Percentiles rank a stretch among this genome's conserved stretches.
Evolutionary conservation across 2,329 filamentous ascomycete species (phyloP).

Genomic region (Scleromitrula shiraiana): DNA sequence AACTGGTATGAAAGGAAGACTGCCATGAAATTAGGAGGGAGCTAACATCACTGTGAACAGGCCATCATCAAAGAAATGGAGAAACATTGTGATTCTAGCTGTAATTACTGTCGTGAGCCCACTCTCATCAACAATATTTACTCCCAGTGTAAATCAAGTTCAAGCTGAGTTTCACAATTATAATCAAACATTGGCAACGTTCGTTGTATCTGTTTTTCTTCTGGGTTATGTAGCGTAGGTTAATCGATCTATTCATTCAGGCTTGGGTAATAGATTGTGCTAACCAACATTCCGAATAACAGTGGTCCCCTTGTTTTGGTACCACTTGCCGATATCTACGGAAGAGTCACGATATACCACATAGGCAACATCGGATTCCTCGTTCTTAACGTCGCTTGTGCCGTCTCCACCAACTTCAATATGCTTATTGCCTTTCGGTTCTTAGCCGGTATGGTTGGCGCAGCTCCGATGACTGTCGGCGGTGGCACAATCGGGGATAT

Average conservation of each 20-base stretch:
- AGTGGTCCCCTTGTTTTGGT: slow-evolving; percentile 48
- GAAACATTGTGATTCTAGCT: slow-evolving; percentile 14
- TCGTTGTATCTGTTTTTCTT: neutral
- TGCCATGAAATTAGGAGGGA: neutral
- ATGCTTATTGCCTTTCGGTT: slow-evolving; percentile 51
- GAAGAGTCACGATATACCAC: slow-evolving; percentile 44
- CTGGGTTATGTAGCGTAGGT: slow-evolving; percentile 32
- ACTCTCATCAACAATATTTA: slow-evolving; percentile 41
- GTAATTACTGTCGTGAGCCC: slow-evolving; percentile 27
- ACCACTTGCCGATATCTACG: slow-evolving; percentile 52
- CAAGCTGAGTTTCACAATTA: slow-evolving; percentile 38
- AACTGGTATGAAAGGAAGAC: slow-evolving; percentile 10
- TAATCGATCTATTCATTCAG: neutral
- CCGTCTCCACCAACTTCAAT: slow-evolving; percentile 38
- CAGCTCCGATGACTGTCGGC: slow-evolving; percentile 42
- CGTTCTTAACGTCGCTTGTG: slow-evolving; percentile 34
- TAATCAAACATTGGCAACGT: slow-evolving; percentile 39
- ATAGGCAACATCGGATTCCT: slow-evolving; percentile 42
- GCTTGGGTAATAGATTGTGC: neutral
- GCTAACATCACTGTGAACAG: neutral
- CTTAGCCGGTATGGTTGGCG: slow-evolving; percentile 52
- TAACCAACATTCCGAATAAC: neutral
- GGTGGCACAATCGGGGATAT: slow-evolving; percentile 61
- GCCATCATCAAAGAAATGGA: slow-evolving; percentile 13
- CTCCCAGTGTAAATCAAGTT: slow-evolving; percentile 39